Evolutionary conservation across 2,329 filamentous ascomycete species (phyloP).

Genomic region (Phialocephala subalpina): DNA sequence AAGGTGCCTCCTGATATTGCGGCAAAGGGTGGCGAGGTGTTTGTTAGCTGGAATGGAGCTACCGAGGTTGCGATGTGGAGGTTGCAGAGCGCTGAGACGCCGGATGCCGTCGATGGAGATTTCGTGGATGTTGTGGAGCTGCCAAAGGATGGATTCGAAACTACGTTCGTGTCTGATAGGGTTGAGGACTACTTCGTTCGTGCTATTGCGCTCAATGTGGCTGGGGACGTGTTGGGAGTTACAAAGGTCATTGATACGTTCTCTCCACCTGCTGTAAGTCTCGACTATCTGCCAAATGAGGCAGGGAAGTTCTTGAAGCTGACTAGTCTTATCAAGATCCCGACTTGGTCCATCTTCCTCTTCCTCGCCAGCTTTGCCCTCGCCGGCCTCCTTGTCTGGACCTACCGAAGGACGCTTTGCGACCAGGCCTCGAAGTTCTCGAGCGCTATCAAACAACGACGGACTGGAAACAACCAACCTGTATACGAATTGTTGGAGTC

Average conservation of each 20-base stretch:
- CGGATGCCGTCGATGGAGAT: neutral
- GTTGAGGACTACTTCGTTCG: neutral
- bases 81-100: conserved; percentile 12
- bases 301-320: neutral
- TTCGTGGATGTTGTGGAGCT: neutral
- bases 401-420: neutral
- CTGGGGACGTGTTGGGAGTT: neutral
- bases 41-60: conserved; percentile 46
- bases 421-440: neutral
- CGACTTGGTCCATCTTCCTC: neutral
- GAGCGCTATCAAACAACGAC: neutral
- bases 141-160: neutral
- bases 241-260: neutral
- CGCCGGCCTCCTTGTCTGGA: neutral
- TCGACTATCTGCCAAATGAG: neutral
- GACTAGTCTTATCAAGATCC: neutral
- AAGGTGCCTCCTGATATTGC: conserved; percentile 35
- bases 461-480: neutral
- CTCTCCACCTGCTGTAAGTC: conserved; percentile 1
- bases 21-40: conserved; percentile 35
- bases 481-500: neutral
- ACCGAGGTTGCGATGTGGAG: conserved; percentile 41
- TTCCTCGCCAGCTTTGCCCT: neutral
- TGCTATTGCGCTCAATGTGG: neutral
- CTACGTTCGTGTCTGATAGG: neutral